A percentile compares a stretch with the other conserved stretches of the same genome.
These are phyloP conservation scores for Cymbidium sinense DNA, from an alignment of 106 monocot species.

Conservation along the genomic window DNA sequence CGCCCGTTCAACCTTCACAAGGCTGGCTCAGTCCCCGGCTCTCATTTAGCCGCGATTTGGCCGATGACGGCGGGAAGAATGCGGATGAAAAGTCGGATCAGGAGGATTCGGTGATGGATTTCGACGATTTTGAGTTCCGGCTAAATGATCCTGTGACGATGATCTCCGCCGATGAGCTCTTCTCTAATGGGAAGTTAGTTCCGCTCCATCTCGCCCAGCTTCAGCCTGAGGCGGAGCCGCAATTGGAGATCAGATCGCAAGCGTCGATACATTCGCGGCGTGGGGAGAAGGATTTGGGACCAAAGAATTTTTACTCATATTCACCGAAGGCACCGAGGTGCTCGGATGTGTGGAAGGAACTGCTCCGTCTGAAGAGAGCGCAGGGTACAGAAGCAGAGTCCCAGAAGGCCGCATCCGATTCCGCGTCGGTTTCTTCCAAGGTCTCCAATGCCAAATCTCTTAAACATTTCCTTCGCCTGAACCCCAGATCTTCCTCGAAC, in stretches of 20 bases:
- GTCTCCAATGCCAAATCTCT: constrained; percentile 17
- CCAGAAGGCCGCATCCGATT: background rate
- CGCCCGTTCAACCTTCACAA: background rate
- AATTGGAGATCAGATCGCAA: background rate
- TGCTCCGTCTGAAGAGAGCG: constrained; percentile 40
- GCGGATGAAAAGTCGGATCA: background rate
- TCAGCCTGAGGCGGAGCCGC: constrained; percentile 2
- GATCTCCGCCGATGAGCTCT: constrained; percentile 87
- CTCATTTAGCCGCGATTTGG: constrained; percentile 6
- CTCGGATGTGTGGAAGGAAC: constrained; percentile 73
- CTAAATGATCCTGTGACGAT: constrained; percentile 54
- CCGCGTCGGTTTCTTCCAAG: background rate
- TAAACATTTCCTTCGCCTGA: constrained; percentile 38
- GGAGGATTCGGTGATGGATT: constrained; percentile 12
- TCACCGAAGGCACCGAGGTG: constrained; percentile 84
- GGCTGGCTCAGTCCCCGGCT: constrained; percentile 2
- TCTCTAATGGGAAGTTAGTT: constrained; percentile 79
- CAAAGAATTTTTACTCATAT: constrained; percentile 23
- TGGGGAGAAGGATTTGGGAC: constrained; percentile 1
- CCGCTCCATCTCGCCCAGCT: constrained; percentile 40
- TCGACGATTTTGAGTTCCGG: constrained; percentile 76
- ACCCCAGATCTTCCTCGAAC: constrained; percentile 17
- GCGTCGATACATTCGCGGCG: background rate
- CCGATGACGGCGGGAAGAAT: background rate
- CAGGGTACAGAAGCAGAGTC: constrained; percentile 19